phyloP scores from a whole-genome alignment of 768 basidiomycete species.

The Mycena belliarum region DNA sequence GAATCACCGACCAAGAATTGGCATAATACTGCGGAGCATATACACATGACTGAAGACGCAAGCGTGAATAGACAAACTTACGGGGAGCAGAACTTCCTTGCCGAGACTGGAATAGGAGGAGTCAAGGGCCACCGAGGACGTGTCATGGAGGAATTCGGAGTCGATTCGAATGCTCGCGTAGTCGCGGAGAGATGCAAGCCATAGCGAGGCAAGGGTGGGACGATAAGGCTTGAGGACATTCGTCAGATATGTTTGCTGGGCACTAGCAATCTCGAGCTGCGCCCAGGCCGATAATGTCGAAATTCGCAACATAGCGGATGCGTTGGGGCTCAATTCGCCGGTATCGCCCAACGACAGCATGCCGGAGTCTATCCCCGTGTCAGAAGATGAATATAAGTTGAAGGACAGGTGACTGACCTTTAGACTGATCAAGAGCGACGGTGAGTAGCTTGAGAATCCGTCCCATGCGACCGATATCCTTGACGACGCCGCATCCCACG shows the following conservation, averaged over 20 bases:
- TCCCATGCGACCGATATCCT: conserved; percentile 89
- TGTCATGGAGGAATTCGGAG: conserved; percentile 80
- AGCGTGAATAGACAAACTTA: conserved; percentile 38
- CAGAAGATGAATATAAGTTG: conserved; percentile 1
- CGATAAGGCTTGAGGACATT: conserved; percentile 84
- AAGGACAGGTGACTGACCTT: conserved; percentile 51
- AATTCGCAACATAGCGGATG: conserved; percentile 91
- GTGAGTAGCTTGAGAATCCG: conserved; percentile 89
- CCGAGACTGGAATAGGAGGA: conserved; percentile 86
- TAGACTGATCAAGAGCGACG: conserved; percentile 84
- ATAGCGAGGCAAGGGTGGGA: conserved; percentile 72
- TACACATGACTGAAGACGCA: background rate
- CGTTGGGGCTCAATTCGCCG: conserved; percentile 87
- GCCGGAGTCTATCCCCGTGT: conserved; percentile 62
- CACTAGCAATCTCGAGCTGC: conserved; percentile 79
- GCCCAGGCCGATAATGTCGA: conserved; percentile 96
- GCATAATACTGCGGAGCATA: conserved; percentile 71
- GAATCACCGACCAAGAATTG: conserved; percentile 76
- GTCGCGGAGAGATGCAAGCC: conserved; percentile 88
- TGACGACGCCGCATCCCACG: conserved; percentile 92
- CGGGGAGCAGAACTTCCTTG: conserved; percentile 88
- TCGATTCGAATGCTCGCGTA: conserved; percentile 90
- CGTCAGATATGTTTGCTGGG: conserved; percentile 71
- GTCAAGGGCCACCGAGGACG: conserved; percentile 74
- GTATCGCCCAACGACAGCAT: conserved; percentile 86